Evolutionary conservation across 176 grass and related monocot species (phyloP).

Genomic region (Phoenix dactylifera): DNA sequence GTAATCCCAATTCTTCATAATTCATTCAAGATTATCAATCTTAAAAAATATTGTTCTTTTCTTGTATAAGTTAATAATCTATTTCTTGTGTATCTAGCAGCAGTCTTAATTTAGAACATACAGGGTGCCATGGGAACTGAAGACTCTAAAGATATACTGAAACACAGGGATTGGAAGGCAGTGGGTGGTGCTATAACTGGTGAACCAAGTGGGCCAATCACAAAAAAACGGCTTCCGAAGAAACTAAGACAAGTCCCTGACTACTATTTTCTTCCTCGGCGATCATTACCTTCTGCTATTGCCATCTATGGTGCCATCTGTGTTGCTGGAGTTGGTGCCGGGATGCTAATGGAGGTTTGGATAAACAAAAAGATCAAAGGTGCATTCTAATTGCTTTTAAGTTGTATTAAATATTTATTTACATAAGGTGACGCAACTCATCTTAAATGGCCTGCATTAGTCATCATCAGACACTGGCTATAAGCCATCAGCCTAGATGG

Average conservation of each 20-base stretch:
- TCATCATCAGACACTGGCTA: too few relatives aligned
- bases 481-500: too few relatives aligned
- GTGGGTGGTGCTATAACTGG: slow-evolving; percentile 29
- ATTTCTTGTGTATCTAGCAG: too few relatives aligned
- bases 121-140: slow-evolving; percentile 28
- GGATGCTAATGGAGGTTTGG: slow-evolving; percentile 83
- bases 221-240: slow-evolving; percentile 82
- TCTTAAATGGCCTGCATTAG: too few relatives aligned
- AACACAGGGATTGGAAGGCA: slow-evolving; percentile 63
- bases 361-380: slow-evolving; percentile 91
- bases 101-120: too few relatives aligned
- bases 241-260: slow-evolving; percentile 90
- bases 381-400: slow-evolving; percentile 19
- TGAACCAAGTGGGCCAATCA: slow-evolving; percentile 36
- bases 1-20: too few relatives aligned
- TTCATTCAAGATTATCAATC: too few relatives aligned
- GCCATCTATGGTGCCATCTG: slow-evolving; percentile 41
- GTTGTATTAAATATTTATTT: not conserved
- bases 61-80: too few relatives aligned
- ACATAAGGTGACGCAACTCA: not conserved
- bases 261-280: slow-evolving; percentile 70
- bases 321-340: slow-evolving; percentile 64
- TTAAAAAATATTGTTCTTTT: too few relatives aligned
- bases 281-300: slow-evolving; percentile 48
- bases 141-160: slow-evolving; percentile 55